Evolutionary conservation across 176 grass and related monocot species (phyloP), one percentile per base, ranked within the genome.

Genomic region (Avena eriantha): DNA sequence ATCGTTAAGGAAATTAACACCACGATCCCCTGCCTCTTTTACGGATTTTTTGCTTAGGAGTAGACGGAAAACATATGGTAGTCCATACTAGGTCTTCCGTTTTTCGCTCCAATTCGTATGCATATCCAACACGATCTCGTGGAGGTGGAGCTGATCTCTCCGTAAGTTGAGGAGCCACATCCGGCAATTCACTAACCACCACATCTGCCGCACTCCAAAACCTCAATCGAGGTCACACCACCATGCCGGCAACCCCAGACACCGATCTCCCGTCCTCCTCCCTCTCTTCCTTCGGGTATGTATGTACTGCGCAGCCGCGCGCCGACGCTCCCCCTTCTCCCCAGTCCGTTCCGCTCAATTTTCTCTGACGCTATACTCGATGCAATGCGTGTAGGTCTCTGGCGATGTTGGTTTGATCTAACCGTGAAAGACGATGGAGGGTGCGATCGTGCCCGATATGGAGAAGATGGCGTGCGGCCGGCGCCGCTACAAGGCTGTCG

Each of bases 401-500:
- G 10, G 59, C 10, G 58, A 13, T 11, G 50, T 8, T 60, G 33
- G 41, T 23, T 70, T 78, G 61, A 60, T 64, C 79, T 71, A 41
- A 82, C 39, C 10, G 34, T 1, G 39, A 22, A 5, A 9, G 23
- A 8, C 55, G 31, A 31, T 85, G 87, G 68, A 68, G 47, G 34
- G 46, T 8, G 39, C 9, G 6, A 68, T 16, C 41, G 7, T 35
- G 17, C 55, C 13, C 36, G 63, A 0, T 35, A 15, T 58, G 65
- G 57, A 55, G 26, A 26, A 29, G 31, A 35, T 2, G 24, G 4
- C 49, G 39, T 35, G 36, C 73, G 86, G 72, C 12, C 13, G 5
- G 17, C 56, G 58, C 57, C 59, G 69, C 33, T 70, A 48, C 87
- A 89, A 85, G 68, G 48, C 33, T 47, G 68, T 80, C 17, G 46